Evolutionary conservation across 768 basidiomycete species (phyloP).

Genomic region (Phaffia tasmanica): DNA sequence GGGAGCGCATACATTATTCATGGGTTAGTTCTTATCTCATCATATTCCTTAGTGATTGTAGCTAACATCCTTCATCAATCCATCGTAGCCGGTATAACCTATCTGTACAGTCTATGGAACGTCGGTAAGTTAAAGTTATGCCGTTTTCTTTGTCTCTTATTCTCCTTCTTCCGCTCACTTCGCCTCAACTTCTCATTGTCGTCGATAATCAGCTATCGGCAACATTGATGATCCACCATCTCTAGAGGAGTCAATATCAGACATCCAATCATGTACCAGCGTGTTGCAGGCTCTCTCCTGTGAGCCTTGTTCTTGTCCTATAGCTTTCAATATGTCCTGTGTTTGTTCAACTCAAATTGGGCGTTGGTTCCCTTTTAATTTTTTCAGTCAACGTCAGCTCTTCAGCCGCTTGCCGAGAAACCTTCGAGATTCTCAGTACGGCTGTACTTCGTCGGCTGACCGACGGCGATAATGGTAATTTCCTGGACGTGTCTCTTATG

Average conservation of each 20-base stretch:
- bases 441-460: conserved; percentile 28
- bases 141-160: no score
- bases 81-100: conserved; percentile 34
- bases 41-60: background rate
- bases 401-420: conserved; percentile 28
- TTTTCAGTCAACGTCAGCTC: conserved; percentile 29
- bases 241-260: conserved; percentile 36
- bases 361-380: conserved; percentile 25
- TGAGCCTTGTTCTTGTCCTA: conserved; percentile 32
- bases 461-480: conserved; percentile 11
- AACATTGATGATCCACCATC: conserved; percentile 35
- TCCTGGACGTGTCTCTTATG: no score
- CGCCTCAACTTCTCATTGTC: no score
- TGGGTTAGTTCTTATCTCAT: background rate
- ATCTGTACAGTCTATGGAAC: conserved; percentile 39
- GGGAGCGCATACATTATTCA: conserved; percentile 18
- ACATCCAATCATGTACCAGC: conserved; percentile 37
- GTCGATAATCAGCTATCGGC: conserved; percentile 27
- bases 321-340: conserved; percentile 27
- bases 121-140: conserved; percentile 17
- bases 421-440: conserved; percentile 29
- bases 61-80: background rate
- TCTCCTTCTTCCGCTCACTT: no score
- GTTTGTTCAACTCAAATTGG: conserved; percentile 32
- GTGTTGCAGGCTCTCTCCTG: conserved; percentile 37